phyloP scores from a whole-genome alignment of 2,329 filamentous ascomycete species.

The Epichloe coenophiala region DNA sequence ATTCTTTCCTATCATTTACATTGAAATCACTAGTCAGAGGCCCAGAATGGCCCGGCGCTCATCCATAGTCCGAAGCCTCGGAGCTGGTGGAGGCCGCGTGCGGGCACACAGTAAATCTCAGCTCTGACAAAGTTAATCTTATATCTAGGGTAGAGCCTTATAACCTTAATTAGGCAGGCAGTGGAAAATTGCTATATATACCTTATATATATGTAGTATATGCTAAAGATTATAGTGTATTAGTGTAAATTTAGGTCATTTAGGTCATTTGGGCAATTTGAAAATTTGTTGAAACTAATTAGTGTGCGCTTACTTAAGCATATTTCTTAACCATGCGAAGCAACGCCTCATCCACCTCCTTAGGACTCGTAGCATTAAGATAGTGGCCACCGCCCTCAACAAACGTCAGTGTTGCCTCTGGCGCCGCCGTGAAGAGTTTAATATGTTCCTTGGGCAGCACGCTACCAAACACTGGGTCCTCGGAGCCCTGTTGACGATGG shows the following conservation, averaged over 20 bases:
- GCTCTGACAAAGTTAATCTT: too few relatives aligned
- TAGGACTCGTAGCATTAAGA: conserved; percentile 33
- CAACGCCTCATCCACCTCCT: conserved; percentile 30
- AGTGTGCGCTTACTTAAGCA: conserved; percentile 4
- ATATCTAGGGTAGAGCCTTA: too few relatives aligned
- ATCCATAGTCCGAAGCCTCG: conserved; percentile 29
- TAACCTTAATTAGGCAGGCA: too few relatives aligned
- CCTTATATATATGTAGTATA: too few relatives aligned
- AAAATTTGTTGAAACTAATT: not conserved
- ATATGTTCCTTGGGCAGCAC: conserved; percentile 32
- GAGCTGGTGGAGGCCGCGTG: conserved; percentile 11
- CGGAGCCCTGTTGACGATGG: conserved; percentile 23
- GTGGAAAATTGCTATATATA: too few relatives aligned
- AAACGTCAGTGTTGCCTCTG: conserved; percentile 28
- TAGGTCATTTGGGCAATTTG: too few relatives aligned
- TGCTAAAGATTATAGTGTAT: too few relatives aligned
- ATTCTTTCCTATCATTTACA: conserved; percentile 12
- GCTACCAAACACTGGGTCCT: conserved; percentile 29
- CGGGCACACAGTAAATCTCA: too few relatives aligned
- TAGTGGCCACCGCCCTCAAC: conserved; percentile 35
- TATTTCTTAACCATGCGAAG: conserved; percentile 27
- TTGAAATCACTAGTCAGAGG: conserved; percentile 28
- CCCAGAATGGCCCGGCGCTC: conserved; percentile 35
- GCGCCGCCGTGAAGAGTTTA: conserved; percentile 32
- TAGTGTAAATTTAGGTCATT: too few relatives aligned